Base-by-base conservation (phyloP, 768 basidiomycete genomes). In the Kwoniella dejecticola region DNA sequence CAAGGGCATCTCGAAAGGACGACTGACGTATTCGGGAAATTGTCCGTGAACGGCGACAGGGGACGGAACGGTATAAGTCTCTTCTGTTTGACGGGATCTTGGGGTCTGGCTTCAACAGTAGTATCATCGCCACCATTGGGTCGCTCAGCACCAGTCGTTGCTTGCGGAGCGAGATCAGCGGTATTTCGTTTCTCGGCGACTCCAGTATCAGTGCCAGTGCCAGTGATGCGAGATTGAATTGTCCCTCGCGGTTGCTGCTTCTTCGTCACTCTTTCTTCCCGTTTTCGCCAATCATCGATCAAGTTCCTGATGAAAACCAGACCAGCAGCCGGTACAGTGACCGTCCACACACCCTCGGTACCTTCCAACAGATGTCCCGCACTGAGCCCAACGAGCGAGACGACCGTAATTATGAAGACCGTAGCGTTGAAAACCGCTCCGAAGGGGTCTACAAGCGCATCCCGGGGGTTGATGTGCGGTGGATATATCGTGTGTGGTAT, bases 271-370 rank as follows among this genome's bases (percentile, higher is more conserved):
- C 7, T 13, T 4, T 21, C 23, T 38, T 38, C 40, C 23, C 30
- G 24, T n/a, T 44, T 59, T 29, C 24, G 17, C 46, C 45, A 15
- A 33, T 49, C 38, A 4, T 50, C 19, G 11, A 50, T 27, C 33
- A 49, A 15, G 71, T 97, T 92, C 48, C 87, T 85, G 4, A 84
- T 33, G 36, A 93, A 82, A 78, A 91, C 92, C 54, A 84, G 75
- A 0, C 83, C 74, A 0, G 90, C 91, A 47, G 91, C 91, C 0
- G 94, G 91, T 11, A 91, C 83, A 3, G 85, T 89, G 47, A 95
- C 88, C 1, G 72, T 74, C 77, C 77, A 78, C 3, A 78, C 79
- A 2, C 77, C 76, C 57, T 74, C 65, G 0, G 71, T 69, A 24
- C 77, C 76, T 41, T 71, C 73, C n/a, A 80, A 49, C 41, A 75